These are phyloP conservation scores for Cystobasidium onofrii DNA, from an alignment of 768 basidiomycete genomes.

Conservation along the genomic window DNA sequence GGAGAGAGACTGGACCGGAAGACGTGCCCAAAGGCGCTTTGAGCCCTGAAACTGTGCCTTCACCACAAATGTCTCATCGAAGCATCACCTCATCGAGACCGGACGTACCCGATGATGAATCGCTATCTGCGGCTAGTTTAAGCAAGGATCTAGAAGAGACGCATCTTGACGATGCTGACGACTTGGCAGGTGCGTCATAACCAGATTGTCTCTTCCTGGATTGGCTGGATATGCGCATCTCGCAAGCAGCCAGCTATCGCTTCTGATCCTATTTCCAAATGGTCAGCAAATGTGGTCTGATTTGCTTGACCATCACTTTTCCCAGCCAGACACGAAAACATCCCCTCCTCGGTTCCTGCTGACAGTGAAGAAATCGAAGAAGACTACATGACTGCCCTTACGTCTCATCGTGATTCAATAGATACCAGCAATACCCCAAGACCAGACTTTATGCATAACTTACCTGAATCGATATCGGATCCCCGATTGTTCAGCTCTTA, in stretches of 20 bases:
- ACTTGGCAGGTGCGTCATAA: not conserved
- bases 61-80: constrained; percentile 12
- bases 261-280: too few species aligned
- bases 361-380: constrained; percentile 15
- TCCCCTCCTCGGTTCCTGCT: not conserved
- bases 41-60: constrained; percentile 4
- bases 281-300: not conserved
- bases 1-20: constrained; percentile 7
- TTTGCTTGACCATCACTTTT: not conserved
- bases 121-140: not conserved
- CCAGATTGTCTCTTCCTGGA: too few species aligned
- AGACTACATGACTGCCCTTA: constrained; percentile 28
- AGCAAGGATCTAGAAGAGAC: not conserved
- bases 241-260: too few species aligned
- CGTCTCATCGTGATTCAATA: constrained; percentile 27
- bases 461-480: constrained; percentile 3
- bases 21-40: constrained; percentile 14
- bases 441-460: not conserved
- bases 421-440: constrained; percentile 6
- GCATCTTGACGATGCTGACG: not conserved
- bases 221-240: too few species aligned
- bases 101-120: constrained; percentile 14
- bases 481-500: not conserved
- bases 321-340: not conserved
- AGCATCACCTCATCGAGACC: constrained; percentile 8